A percentile compares a stretch with the other conserved stretches of the same genome.
Conservation (phyloP, 352 stramenopile genomes). For the Phytophthora syringae region DNA sequence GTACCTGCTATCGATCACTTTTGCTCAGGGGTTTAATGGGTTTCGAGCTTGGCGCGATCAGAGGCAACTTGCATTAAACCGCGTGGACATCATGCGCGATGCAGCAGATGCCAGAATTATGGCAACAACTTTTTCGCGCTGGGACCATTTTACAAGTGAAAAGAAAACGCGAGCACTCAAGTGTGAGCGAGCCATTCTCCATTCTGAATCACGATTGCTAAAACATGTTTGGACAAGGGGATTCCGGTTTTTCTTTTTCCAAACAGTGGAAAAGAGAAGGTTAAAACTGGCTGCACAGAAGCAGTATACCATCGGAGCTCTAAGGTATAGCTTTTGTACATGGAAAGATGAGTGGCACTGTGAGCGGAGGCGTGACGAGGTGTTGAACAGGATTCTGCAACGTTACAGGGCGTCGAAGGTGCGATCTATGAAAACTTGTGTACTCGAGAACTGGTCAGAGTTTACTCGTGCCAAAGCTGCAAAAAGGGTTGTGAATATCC, state of each 20-base stretch:
- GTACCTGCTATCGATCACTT: slow-evolving; percentile 32
- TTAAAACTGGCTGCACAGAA: slow-evolving; percentile 3
- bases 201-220: slow-evolving; percentile 26
- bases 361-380: slow-evolving; percentile 9
- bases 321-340: slow-evolving; percentile 17
- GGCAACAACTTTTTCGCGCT: slow-evolving; percentile 19
- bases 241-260: slow-evolving; percentile 18
- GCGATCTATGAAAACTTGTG: background rate
- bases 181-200: slow-evolving; percentile 9
- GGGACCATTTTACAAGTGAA: slow-evolving; percentile 30
- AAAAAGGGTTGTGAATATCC: slow-evolving; percentile 36
- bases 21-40: slow-evolving; percentile 21
- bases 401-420: slow-evolving; percentile 8
- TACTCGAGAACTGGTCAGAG: slow-evolving; percentile 32
- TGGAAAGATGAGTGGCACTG: slow-evolving; percentile 29
- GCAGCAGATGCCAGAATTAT: slow-evolving; percentile 15
- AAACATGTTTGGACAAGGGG: slow-evolving; percentile 34
- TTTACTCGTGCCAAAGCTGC: slow-evolving; percentile 29
- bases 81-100: slow-evolving; percentile 27
- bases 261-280: slow-evolving; percentile 16
- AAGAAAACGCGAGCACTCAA: slow-evolving; percentile 28
- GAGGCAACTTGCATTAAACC: slow-evolving; percentile 8
- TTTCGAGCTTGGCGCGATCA: slow-evolving; percentile 23
- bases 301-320: background rate
- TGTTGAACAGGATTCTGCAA: slow-evolving; percentile 6